A percentile compares a stretch with the other conserved stretches of the same genome.
These are phyloP conservation scores for Metarhizium rileyi DNA, from an alignment of 2,329 filamentous ascomycete genomes.

Conservation along the genomic window DNA sequence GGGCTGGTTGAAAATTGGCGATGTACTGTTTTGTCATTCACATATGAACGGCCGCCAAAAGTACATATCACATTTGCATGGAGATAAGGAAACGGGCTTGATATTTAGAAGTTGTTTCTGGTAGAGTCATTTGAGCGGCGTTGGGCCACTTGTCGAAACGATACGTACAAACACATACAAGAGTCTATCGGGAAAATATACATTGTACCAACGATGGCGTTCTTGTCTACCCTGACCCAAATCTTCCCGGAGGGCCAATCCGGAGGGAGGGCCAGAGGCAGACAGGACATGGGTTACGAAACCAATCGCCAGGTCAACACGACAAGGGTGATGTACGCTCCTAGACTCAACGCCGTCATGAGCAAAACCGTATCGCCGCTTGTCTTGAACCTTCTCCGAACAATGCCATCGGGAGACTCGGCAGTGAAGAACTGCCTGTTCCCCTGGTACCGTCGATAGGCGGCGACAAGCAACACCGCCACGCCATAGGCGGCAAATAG, in stretches of 20 bases:
- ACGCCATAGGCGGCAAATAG: constrained; percentile 88
- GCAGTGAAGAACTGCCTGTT: constrained; percentile 83
- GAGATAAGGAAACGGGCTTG: neutral
- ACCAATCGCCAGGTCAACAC: constrained; percentile 42
- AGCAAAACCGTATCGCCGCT: constrained; percentile 53
- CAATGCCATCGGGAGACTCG: constrained; percentile 20
- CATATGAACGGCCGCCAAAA: neutral
- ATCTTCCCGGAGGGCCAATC: neutral
- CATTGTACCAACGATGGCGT: constrained; percentile 3
- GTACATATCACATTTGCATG: neutral
- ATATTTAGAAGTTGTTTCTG: neutral
- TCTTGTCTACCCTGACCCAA: neutral
- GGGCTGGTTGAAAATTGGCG: neutral
- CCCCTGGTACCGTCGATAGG: constrained; percentile 82
- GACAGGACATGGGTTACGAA: constrained; percentile 7
- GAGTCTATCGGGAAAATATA: neutral
- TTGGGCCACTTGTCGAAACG: neutral
- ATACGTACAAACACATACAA: neutral
- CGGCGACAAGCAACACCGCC: constrained; percentile 70
- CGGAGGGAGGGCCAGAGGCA: too few relatives aligned
- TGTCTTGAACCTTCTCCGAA: constrained; percentile 49
- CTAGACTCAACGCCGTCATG: constrained; percentile 45
- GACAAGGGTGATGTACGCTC: constrained; percentile 47
- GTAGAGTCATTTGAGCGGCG: neutral
- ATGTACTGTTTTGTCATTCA: neutral